Conservation (phyloP, 495 filamentous ascomycete genomes). For the Trichoderma reesei region DNA sequence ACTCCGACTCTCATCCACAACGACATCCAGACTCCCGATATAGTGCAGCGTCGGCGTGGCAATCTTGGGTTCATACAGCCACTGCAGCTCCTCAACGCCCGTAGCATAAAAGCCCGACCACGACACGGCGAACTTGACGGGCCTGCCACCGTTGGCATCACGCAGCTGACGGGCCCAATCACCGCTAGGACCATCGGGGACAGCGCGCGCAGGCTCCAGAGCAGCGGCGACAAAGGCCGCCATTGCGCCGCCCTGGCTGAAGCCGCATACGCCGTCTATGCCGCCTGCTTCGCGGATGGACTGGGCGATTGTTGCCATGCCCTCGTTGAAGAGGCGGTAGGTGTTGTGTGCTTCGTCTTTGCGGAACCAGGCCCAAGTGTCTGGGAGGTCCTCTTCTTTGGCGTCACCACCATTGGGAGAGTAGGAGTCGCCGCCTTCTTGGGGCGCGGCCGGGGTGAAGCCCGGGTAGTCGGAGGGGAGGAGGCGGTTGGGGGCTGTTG, state of each 20-base stretch:
- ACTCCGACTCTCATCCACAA: constrained; percentile 71
- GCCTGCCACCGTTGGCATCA: constrained; percentile 41
- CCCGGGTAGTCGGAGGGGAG: constrained; percentile 61
- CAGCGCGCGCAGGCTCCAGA: constrained; percentile 43
- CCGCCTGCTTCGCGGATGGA: constrained; percentile 48
- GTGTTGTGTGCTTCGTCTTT: constrained; percentile 47
- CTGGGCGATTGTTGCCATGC: constrained; percentile 49
- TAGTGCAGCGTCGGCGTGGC: constrained; percentile 72
- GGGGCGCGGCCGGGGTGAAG: constrained; percentile 27
- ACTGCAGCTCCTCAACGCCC: constrained; percentile 10
- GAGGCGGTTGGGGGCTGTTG: constrained; percentile 53
- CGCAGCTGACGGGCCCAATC: constrained; percentile 30
- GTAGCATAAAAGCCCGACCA: constrained; percentile 34
- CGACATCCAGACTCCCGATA: constrained; percentile 74
- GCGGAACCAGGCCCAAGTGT: constrained; percentile 79
- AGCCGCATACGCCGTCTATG: constrained; percentile 67
- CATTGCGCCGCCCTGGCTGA: constrained; percentile 59
- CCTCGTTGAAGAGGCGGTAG: constrained; percentile 58
- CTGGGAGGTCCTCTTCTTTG: constrained; percentile 39
- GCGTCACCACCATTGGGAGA: no score
- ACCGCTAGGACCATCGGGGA: neutral
- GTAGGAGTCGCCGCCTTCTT: constrained; percentile 11
- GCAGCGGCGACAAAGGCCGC: constrained; percentile 52
- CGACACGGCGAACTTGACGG: constrained; percentile 65
- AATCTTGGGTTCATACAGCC: constrained; percentile 34